Base-by-base conservation (phyloP, 2,329 filamentous ascomycete species). In the Neopestalotiopsis clavispora region DNA sequence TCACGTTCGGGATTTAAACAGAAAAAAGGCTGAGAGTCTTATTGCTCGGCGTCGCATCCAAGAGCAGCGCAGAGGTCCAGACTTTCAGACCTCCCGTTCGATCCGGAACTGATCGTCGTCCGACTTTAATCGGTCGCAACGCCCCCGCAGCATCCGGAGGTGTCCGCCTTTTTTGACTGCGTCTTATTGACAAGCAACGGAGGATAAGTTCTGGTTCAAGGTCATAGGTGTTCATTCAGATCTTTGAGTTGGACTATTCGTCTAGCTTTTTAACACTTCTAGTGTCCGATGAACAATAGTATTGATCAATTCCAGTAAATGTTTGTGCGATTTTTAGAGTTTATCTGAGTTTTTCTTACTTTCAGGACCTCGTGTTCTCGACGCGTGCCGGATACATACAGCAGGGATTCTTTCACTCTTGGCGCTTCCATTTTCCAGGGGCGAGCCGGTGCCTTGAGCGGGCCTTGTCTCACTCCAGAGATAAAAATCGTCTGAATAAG, bases 21-120 rank as follows among this genome's bases (percentile, higher is more conserved):
- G 23, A 32, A 13, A 60, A 52, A 65, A 65, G 20, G 20, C 62
- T 49, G 23, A 40, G 62, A 32, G 42, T 38, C 34, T 38, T 38
- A 38, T 52, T n/a, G 62, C 32, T 23, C 40, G 62, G n/a, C 32
- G n/a, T 49, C 23, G 62, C 14, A 34, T 52, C 20, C 32, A 20
- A 49, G 38, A n/a, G 17, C 20, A 63, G n/a, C 38, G 28, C 38
- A 20, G 17, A 34, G 49, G 42, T 17, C 32, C 40, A 14, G 52
- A 40, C 49, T 40, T 14, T 52, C 20, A 14, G 45, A 38, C 45
- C 62, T 52, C 62, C 57, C 38, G 40, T 40, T 52, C 38, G 23
- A 65, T 65, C 38, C 62, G 62, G 62, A 23, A 32, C 20, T 65
- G 62, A 65, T 65, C 62, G 40, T 49, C 42, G 62, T 34, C 62